Evolutionary conservation across 805 yeast species (phyloP).

Genomic region (Yueomyces sp.): DNA sequence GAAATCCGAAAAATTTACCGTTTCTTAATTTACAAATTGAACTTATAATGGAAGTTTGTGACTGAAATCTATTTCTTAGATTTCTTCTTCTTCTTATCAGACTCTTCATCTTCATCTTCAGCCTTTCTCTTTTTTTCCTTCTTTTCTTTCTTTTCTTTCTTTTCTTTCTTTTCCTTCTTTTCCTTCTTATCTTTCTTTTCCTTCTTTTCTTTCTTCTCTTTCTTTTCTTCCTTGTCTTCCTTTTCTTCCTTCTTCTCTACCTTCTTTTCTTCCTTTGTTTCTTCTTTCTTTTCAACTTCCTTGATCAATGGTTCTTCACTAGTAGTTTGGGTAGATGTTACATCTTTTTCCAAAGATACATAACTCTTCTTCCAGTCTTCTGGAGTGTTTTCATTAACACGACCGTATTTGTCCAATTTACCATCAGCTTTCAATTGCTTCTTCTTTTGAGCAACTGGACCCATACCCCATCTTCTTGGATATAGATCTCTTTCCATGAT

Average conservation of each 20-base stretch:
- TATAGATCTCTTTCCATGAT: conserved; percentile 98
- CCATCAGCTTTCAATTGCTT: conserved; percentile 96
- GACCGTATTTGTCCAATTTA: conserved; percentile 90
- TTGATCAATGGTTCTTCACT: conserved; percentile 2
- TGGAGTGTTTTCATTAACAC: conserved; percentile 89
- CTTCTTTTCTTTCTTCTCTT: conserved; percentile 3
- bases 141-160: conserved; percentile 3
- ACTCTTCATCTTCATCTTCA: conserved; percentile 2
- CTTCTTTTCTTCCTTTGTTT: conserved; percentile 2
- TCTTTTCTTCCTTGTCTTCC: conserved; percentile 1
- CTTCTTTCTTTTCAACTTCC: conserved; percentile 3
- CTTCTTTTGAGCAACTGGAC: conserved; percentile 97
- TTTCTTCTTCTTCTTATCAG: conserved; percentile 4
- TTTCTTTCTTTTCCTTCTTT: conserved; percentile 2
- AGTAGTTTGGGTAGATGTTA: conserved; percentile 28
- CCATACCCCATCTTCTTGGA: conserved; percentile 99
- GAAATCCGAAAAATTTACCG: no score
- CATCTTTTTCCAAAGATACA: conserved; percentile 49
- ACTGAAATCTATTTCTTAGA: background rate
- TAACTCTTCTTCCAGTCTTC: conserved; percentile 80
- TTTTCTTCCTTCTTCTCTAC: conserved; percentile 2
- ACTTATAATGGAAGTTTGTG: no score
- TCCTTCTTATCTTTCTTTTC: conserved; percentile 2
- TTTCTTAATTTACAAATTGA: no score
- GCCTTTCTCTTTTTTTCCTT: conserved; percentile 4